Evolutionary conservation across 768 basidiomycete genomes (phyloP).

Genomic region (Collybiopsis confluens): DNA sequence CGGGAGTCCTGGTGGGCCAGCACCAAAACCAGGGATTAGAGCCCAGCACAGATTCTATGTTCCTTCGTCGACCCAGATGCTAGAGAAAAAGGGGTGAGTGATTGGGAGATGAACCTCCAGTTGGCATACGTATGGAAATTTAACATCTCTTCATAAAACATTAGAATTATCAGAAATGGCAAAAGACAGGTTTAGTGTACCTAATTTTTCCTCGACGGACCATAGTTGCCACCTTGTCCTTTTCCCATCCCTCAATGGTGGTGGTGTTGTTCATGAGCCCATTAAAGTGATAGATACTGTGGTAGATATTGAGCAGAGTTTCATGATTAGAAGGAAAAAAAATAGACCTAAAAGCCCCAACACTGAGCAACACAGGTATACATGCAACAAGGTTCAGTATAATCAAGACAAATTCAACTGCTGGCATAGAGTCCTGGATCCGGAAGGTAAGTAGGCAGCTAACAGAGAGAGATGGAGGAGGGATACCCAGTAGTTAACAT

Average conservation of each 20-base stretch:
- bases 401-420: slow-evolving; percentile 73
- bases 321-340: no score
- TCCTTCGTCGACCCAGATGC: slow-evolving; percentile 75
- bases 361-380: slow-evolving; percentile 78
- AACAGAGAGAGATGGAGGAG: background rate
- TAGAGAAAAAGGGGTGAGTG: slow-evolving; percentile 23
- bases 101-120: no score
- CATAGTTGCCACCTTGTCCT: slow-evolving; percentile 87
- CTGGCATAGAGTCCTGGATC: slow-evolving; percentile 62
- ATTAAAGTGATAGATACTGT: slow-evolving; percentile 84
- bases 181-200: slow-evolving; percentile 63
- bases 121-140: slow-evolving; percentile 83
- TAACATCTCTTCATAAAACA: slow-evolving; percentile 61
- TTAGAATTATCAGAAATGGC: no score
- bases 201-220: slow-evolving; percentile 79
- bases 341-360: slow-evolving; percentile 84
- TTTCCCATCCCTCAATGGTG: slow-evolving; percentile 98
- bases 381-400: slow-evolving; percentile 84
- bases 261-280: slow-evolving; percentile 77
- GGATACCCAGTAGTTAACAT: slow-evolving; percentile 50
- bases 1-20: slow-evolving; percentile 64
- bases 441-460: background rate
- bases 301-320: slow-evolving; percentile 3
- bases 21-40: slow-evolving; percentile 76
- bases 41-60: slow-evolving; percentile 78